These are phyloP conservation scores for Crithidia bombi DNA, from an alignment of 208 protist genomes.

Conservation along the genomic window DNA sequence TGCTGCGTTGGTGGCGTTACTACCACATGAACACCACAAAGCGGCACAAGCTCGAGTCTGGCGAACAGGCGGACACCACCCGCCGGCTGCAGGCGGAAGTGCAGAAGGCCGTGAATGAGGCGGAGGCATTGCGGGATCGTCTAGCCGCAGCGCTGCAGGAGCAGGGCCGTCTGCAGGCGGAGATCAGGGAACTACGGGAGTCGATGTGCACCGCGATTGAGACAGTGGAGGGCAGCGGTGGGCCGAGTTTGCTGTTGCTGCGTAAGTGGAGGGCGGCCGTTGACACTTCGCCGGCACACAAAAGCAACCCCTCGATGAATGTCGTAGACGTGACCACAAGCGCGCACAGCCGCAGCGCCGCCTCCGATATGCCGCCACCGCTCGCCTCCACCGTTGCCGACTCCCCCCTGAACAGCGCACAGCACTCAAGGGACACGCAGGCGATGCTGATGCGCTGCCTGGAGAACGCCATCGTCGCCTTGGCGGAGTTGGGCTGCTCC, in stretches of 20 bases:
- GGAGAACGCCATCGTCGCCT: background rate
- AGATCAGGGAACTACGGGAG: no score
- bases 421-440: constrained; percentile 12
- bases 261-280: constrained; percentile 4
- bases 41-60: constrained; percentile 14
- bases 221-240: constrained; percentile 12
- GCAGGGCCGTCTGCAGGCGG: constrained; percentile 14
- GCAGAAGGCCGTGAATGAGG: constrained; percentile 6
- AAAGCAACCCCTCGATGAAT: background rate
- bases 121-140: constrained; percentile 13
- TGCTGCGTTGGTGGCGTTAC: constrained; percentile 39
- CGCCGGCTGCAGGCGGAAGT: constrained; percentile 17
- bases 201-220: constrained; percentile 19
- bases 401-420: background rate
- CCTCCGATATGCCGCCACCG: background rate
- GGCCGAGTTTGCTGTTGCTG: constrained; percentile 10
- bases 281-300: background rate
- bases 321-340: background rate
- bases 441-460: constrained; percentile 8
- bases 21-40: background rate
- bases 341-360: background rate
- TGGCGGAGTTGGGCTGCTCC: background rate
- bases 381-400: background rate
- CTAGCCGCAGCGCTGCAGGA: constrained; percentile 6
- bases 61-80: constrained; percentile 20